Percentiles rank a stretch among this genome's conserved stretches.
These are phyloP conservation scores for Tubosaeta sp. DNA, from an alignment of 768 basidiomycete genomes.

Conservation along the genomic window DNA sequence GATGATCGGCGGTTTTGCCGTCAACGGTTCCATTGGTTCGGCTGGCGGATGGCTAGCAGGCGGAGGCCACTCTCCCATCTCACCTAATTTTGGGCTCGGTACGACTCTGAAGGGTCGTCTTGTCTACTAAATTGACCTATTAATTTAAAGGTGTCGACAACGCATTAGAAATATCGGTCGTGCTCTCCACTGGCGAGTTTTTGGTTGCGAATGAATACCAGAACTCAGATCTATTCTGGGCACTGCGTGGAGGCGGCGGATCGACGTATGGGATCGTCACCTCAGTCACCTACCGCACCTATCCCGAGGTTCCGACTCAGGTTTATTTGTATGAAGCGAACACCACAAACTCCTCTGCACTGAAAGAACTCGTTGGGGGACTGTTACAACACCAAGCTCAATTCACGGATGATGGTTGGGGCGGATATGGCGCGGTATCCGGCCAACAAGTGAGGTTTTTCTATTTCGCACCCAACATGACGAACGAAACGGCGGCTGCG, in stretches of 20 bases:
- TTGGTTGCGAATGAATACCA: slow-evolving; percentile 37
- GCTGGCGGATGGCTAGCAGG: slow-evolving; percentile 50
- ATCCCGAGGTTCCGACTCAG: slow-evolving; percentile 30
- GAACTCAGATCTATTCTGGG: slow-evolving; percentile 52
- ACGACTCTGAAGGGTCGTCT: no score
- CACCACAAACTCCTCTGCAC: slow-evolving; percentile 27
- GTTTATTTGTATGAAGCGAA: slow-evolving; percentile 28
- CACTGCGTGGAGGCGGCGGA: no score
- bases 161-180: slow-evolving; percentile 42
- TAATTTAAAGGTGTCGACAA: slow-evolving; percentile 52
- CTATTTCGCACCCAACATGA: slow-evolving; percentile 34
- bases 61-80: no score
- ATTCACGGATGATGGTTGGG: slow-evolving; percentile 43
- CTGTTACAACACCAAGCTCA: slow-evolving; percentile 32
- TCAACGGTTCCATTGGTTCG: slow-evolving; percentile 41
- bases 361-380: slow-evolving; percentile 32
- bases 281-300: no score
- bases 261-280: no score
- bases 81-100: no score
- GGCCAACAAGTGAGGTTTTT: slow-evolving; percentile 9
- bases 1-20: slow-evolving; percentile 43
- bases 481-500: slow-evolving; percentile 34
- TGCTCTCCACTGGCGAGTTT: slow-evolving; percentile 40
- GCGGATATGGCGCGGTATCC: slow-evolving; percentile 29
- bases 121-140: no score